Conservation (phyloP, 78 protist species). For the Dictyostelium intermedium region DNA sequence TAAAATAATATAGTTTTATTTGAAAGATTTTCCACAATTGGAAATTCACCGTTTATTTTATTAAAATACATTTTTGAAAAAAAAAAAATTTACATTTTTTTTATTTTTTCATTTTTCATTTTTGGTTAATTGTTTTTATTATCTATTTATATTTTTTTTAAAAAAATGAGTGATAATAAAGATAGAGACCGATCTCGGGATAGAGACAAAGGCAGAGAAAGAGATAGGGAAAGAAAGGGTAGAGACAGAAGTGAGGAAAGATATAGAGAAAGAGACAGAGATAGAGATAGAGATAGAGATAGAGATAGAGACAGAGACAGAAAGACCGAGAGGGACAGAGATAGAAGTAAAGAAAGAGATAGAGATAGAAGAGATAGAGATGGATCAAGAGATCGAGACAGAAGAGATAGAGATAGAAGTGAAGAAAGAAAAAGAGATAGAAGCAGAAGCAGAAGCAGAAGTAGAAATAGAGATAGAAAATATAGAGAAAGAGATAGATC, state of each 20-base stretch:
- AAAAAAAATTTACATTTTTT: neutral
- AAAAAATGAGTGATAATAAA: neutral
- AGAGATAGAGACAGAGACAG: neutral
- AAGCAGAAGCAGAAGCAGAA: constrained; percentile 14
- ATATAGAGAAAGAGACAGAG: neutral
- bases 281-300: neutral
- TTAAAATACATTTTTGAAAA: neutral
- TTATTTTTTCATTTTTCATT: neutral
- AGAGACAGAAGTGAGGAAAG: constrained; percentile 1
- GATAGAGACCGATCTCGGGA: neutral
- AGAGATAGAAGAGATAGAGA: neutral
- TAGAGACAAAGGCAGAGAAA: neutral
- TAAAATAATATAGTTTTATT: neutral
- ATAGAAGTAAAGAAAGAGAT: neutral
- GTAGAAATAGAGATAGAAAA: neutral
- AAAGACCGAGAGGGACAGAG: neutral
- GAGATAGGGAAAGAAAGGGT: constrained; percentile 6
- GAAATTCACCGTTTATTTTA: neutral
- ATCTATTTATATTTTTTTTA: neutral
- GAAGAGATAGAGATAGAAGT: constrained; percentile 37
- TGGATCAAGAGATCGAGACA: constrained; percentile 10
- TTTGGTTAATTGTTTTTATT: neutral
- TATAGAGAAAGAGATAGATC: constrained; percentile 36
- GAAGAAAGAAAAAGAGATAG: constrained; percentile 8
- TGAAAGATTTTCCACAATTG: neutral